Evolutionary conservation across 2,329 filamentous ascomycete genomes (phyloP).

Genomic region (Cytospora piceae): DNA sequence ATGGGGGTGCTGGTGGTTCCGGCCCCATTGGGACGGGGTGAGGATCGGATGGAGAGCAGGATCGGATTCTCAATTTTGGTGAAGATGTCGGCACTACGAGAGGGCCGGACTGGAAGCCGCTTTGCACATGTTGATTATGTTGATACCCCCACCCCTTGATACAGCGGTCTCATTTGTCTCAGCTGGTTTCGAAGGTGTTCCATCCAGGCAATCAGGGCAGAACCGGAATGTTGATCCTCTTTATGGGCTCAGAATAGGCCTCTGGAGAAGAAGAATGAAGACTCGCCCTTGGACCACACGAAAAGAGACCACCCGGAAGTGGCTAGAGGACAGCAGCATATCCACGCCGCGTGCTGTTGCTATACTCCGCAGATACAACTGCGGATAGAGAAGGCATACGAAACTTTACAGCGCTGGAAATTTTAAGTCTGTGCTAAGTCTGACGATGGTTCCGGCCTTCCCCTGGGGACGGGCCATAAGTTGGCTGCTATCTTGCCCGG

Average conservation of each 20-base stretch:
- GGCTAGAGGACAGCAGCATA: neutral
- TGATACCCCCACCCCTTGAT: neutral
- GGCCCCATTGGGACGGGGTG: slow-evolving; percentile 14
- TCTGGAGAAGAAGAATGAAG: neutral
- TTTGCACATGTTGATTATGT: neutral
- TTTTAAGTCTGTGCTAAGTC: neutral
- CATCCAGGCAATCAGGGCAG: neutral
- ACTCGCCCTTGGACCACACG: neutral
- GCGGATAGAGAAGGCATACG: neutral
- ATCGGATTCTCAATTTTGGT: neutral
- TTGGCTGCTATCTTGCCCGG: neutral
- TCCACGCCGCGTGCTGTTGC: no score
- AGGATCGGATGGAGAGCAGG: neutral
- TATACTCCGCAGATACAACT: no score
- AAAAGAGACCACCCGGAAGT: neutral
- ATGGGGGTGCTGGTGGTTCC: slow-evolving; percentile 18
- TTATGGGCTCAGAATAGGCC: neutral
- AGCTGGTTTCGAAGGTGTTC: neutral
- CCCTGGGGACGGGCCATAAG: neutral
- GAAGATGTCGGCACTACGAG: slow-evolving; percentile 1
- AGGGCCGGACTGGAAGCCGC: neutral
- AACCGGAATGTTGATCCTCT: neutral
- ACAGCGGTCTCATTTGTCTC: neutral
- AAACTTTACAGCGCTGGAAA: neutral
- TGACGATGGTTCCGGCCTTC: neutral